These are phyloP conservation scores for Pelargonium myrrhifolium DNA, from an alignment of 441 rosid species.

Conservation along the genomic window DNA sequence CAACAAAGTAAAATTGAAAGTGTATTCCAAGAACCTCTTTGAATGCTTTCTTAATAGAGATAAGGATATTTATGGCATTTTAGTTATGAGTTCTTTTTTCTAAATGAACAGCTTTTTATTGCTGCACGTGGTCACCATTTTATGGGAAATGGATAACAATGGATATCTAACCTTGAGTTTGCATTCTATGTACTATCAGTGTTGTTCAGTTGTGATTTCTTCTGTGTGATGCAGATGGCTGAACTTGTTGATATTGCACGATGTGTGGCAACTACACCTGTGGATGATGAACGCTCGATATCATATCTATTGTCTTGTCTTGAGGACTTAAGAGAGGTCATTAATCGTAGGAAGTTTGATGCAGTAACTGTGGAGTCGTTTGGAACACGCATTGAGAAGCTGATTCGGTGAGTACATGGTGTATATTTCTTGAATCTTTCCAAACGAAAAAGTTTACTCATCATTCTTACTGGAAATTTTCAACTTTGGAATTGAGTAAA, in stretches of 20 bases:
- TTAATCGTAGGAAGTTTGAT: constrained; percentile 81
- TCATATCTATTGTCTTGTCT: constrained; percentile 73
- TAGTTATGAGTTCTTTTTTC: neutral
- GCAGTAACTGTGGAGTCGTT: constrained; percentile 94
- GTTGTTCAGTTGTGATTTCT: constrained; percentile 22
- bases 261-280: constrained; percentile 73
- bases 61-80: constrained; percentile 1
- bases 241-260: constrained; percentile 98
- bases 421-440: constrained; percentile 14
- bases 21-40: constrained; percentile 5
- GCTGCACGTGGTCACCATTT: no score
- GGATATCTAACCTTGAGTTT: neutral
- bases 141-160: no score
- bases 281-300: constrained; percentile 64
- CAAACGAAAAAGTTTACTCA: constrained; percentile 3
- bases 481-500: constrained; percentile 15
- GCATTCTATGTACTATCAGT: neutral
- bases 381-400: constrained; percentile 90
- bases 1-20: neutral
- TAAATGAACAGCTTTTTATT: no score
- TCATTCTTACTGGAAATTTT: constrained; percentile 6
- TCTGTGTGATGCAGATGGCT: constrained; percentile 55
- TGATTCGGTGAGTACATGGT: constrained; percentile 57
- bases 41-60: neutral
- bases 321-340: constrained; percentile 71